Percentiles rank a stretch among this genome's conserved stretches.
Evolutionary conservation across 106 monocot species (phyloP).

Genomic region (Narthecium ossifragum): DNA sequence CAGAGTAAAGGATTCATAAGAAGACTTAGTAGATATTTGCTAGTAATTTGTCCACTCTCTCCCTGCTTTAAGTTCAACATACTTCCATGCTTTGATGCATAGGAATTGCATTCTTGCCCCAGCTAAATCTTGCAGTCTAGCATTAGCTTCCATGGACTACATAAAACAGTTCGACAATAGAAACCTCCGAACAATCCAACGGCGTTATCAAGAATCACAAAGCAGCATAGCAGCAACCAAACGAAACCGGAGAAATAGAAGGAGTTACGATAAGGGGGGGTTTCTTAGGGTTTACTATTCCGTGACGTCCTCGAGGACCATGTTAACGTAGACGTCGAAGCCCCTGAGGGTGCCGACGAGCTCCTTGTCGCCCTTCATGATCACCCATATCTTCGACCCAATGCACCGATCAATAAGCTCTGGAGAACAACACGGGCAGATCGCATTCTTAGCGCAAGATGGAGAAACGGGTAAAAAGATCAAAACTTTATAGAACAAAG

Average conservation of each 20-base stretch:
- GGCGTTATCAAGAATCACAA: too few relatives aligned
- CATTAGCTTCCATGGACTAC: too few relatives aligned
- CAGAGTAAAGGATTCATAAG: too few relatives aligned
- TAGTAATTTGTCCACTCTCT: too few relatives aligned
- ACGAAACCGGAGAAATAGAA: background rate
- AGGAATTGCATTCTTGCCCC: too few relatives aligned
- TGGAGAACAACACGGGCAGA: constrained; percentile 8
- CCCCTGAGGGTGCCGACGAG: constrained; percentile 94
- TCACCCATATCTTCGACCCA: constrained; percentile 99
- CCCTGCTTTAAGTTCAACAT: too few relatives aligned
- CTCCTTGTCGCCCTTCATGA: constrained; percentile 99
- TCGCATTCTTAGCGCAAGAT: background rate
- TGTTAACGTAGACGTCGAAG: constrained; percentile 98
- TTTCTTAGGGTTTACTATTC: constrained; percentile 61
- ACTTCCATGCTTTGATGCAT: too few relatives aligned
- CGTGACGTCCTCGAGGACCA: constrained; percentile 99
- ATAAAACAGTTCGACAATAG: too few relatives aligned
- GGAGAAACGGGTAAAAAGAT: background rate
- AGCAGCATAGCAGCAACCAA: too few relatives aligned
- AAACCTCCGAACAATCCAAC: too few relatives aligned
- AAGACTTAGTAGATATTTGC: too few relatives aligned
- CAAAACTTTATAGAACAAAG: background rate
- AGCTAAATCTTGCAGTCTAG: too few relatives aligned
- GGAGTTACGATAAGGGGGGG: background rate
- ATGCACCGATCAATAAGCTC: constrained; percentile 98